A percentile compares a stretch with the other conserved stretches of the same genome.
Evolutionary conservation across 306 rosid genomes (phyloP).

Genomic region (Glycine tomentella): DNA sequence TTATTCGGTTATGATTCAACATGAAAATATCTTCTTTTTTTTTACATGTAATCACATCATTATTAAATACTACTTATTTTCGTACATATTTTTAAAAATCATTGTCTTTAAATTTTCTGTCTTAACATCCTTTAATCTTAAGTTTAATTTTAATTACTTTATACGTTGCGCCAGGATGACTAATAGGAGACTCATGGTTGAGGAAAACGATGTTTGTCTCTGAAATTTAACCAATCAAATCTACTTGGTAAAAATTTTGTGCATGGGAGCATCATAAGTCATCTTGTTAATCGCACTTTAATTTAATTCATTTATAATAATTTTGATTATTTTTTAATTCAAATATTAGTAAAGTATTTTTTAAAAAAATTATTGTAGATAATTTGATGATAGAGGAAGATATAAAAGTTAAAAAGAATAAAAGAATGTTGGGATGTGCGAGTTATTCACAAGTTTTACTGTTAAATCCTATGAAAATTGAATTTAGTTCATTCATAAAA

Average conservation of each 20-base stretch:
- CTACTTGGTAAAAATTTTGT: background rate
- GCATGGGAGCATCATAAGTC: too few relatives aligned
- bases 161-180: background rate
- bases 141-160: background rate
- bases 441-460: background rate
- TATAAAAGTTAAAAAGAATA: too few relatives aligned
- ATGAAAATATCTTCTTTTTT: background rate
- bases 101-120: background rate
- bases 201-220: background rate
- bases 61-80: background rate
- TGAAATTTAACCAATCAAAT: background rate
- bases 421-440: background rate
- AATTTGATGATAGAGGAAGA: background rate
- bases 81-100: too few relatives aligned
- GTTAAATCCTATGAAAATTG: background rate
- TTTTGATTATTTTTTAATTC: background rate
- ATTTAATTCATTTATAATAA: too few relatives aligned
- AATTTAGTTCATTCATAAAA: background rate
- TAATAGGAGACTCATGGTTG: background rate
- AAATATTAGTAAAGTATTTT: too few relatives aligned
- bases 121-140: background rate
- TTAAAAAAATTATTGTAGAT: background rate
- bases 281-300: too few relatives aligned
- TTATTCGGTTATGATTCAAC: background rate
- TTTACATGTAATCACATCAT: background rate